Base-by-base conservation (phyloP, 805 yeast genomes). In the Tetrapisispora nanseiensis region DNA sequence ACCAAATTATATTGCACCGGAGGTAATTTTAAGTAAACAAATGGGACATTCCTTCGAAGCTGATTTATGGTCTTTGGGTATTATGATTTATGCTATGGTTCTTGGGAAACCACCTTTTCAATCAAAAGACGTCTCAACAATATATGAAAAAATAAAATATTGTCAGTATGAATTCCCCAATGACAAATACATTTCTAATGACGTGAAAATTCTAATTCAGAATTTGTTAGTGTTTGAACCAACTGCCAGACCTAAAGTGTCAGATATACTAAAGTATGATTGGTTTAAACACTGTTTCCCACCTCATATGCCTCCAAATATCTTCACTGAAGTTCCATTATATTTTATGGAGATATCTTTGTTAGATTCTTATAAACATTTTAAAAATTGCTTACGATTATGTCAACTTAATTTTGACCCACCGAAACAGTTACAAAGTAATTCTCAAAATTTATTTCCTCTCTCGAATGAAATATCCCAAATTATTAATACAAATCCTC, bases 1-100 rank as follows among this genome's bases (percentile, higher is more conserved):
- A 20, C 99, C 99, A 46, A 92, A 92, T 66, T 92, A 92, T 62
- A 92, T 92, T 59, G 97, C 98, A 1, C 99, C 99, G 7, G 99
- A 92, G 68, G 95, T 92, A 19, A 72, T 92, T 50, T 84, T 87
- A 32, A 95, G 95, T 23, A 86, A 86, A 55, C 76, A 71, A 41
- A 73, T 78, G 11, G 98, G 97, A 8, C 98, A 92, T 62, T 80
- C 94, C 40, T 89, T 78, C 58, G 96, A 87, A 62, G 97, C 87
- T 33, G 99, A 92, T 62, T 77, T 87, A 46, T 92, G 99, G 99
- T 94, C 98, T 9, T 78, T 87, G 50, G 99, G 99, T 46, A 85
- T 92, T 45, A 92, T 92, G 86, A 73, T 92, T 70, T 92, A 81
- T 59, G 97, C 98, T 8, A 73, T 92, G 65, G 70, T 92, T 39